Evolutionary conservation across 202 grass and related monocot species (phyloP).

Genomic region (Dendrocalamus latiflorus): DNA sequence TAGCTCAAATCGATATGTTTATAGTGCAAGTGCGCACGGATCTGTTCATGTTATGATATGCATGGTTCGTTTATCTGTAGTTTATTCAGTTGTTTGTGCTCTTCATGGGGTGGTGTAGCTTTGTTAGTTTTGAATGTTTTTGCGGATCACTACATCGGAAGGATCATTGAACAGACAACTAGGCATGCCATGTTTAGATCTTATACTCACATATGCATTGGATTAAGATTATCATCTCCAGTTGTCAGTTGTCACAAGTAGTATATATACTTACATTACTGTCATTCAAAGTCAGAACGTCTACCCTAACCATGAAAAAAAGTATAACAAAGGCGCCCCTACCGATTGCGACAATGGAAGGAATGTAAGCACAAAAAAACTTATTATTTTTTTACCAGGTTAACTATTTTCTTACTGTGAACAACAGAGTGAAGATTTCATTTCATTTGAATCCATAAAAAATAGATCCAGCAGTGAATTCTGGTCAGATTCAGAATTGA

Average conservation of each 20-base stretch:
- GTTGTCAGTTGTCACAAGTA: slow-evolving; percentile 33
- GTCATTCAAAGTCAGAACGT: slow-evolving; percentile 31
- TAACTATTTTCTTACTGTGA: not conserved
- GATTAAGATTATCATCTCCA: slow-evolving; percentile 39
- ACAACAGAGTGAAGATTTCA: not conserved
- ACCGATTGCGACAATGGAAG: not conserved
- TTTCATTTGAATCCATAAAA: slow-evolving; percentile 18
- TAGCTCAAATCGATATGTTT: not conserved
- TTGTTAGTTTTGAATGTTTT: slow-evolving; percentile 31
- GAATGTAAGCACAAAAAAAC: not conserved
- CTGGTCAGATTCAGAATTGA: slow-evolving; percentile 50
- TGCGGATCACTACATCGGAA: slow-evolving; percentile 36
- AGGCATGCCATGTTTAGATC: slow-evolving; percentile 47
- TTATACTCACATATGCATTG: slow-evolving; percentile 30
- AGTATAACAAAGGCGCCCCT: not conserved
- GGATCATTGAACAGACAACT: slow-evolving; percentile 45
- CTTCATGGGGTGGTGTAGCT: slow-evolving; percentile 30
- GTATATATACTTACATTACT: slow-evolving; percentile 20
- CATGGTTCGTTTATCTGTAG: not conserved
- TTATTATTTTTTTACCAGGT: not conserved
- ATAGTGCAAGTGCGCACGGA: not conserved
- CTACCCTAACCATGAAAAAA: slow-evolving; percentile 1
- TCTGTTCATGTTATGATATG: slow-evolving; percentile 6
- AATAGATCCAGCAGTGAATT: slow-evolving; percentile 45
- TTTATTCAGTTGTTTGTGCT: not conserved